A percentile compares a stretch with the other conserved stretches of the same genome.
These are phyloP conservation scores for Colletotrichum sp. DNA, from an alignment of 2,329 filamentous ascomycete species.

Conservation along the genomic window DNA sequence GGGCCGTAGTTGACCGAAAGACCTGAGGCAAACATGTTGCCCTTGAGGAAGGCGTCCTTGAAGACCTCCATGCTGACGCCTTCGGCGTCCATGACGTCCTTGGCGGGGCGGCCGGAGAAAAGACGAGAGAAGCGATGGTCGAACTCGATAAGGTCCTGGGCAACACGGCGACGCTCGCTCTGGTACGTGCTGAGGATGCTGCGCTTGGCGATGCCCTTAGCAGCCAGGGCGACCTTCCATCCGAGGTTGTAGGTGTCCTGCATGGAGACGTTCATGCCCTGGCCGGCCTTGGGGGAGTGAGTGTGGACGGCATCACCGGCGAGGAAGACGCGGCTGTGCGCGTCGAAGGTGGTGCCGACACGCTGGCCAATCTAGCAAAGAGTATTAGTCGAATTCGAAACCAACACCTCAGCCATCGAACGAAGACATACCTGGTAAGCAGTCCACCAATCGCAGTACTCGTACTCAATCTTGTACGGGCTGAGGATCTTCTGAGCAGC, in stretches of 20 bases:
- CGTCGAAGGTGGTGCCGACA: conserved; percentile 61
- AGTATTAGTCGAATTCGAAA: not conserved
- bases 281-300: conserved; percentile 65
- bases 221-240: conserved; percentile 58
- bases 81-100: conserved; percentile 62
- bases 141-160: conserved; percentile 63
- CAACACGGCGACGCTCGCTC: conserved; percentile 60
- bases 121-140: conserved; percentile 62
- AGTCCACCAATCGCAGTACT: conserved; percentile 70
- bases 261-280: conserved; percentile 77
- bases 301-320: conserved; percentile 70
- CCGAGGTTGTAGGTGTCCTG: conserved; percentile 66
- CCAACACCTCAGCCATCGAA: rapidly evolving
- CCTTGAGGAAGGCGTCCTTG: conserved; percentile 63
- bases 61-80: conserved; percentile 69
- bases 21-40: conserved; percentile 59
- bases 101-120: conserved; percentile 62
- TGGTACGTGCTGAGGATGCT: conserved; percentile 55
- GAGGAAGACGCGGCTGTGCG: conserved; percentile 66
- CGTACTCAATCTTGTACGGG: conserved; percentile 69
- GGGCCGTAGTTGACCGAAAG: conserved; percentile 61
- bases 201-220: conserved; percentile 46
- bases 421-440: conserved; percentile 60
- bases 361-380: conserved; percentile 72
- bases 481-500: conserved; percentile 67